Base-by-base conservation (phyloP, 163 green algal species). In the Chlamydomonas reinhardtii region DNA sequence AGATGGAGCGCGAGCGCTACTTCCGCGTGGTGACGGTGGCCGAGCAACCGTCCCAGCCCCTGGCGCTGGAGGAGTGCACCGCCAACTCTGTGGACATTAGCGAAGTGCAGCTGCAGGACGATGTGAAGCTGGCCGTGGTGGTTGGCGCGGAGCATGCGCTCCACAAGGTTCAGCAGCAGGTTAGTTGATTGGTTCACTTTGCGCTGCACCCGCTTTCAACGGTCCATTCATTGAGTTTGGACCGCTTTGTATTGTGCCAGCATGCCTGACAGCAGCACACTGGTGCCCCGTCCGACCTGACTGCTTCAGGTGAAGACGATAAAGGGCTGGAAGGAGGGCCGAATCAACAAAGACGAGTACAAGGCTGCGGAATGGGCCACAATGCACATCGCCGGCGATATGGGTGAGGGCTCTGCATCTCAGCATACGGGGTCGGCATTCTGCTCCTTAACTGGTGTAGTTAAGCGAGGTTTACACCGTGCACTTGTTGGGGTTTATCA, bases 71-170 rank as follows among this genome's bases (percentile, higher is more conserved):
- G 8, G 56, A 82, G n/a, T 82, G 74, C 56, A 29, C 9, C 24
- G 56, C 70, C 74, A 35, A 0, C 27, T 56, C 62, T 43, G 37
- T 66, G 66, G 78, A 85, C 66, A 20, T 84, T 6, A 37, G 59
- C 19, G 65, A 84, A 34, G 12, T 85, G 78, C 4, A 76, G 78
- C 78, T 85, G 78, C 43, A n/a, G 66, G 78, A 85, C 62, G 66
- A 29, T 43, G 76, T 85, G 66, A 66, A 39, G 66, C 66, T 85
- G 66, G 78, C 78, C 24, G 78, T 85, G 66, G 78, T 85, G 65
- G 78, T 85, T 62, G 24, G 34, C 48, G 73, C 54, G 52, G 52
- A 69, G 19, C 14, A 56, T 19, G 73, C 22, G 37, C 32, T 17
- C 71, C 70, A 4, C 16, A 31, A 27, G 73, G 6, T 39, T 19